Percentiles rank a stretch among this genome's conserved stretches.
Conservation (phyloP, 2,329 filamentous ascomycete species). For the Claviceps purpurea region DNA sequence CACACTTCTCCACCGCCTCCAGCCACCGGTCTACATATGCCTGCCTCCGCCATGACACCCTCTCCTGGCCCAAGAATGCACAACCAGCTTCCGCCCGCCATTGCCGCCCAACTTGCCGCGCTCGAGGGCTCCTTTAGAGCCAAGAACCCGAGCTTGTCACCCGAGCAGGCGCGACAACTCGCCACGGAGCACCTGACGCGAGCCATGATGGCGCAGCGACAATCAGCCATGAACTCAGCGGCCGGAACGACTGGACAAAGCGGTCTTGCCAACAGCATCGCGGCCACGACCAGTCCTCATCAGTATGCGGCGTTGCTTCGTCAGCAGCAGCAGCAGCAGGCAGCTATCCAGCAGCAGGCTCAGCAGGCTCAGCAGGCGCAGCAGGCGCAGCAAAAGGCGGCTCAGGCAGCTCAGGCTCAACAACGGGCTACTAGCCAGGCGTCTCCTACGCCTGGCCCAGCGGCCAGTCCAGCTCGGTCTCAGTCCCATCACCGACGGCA, state of each 20-base stretch:
- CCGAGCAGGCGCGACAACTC: slow-evolving; percentile 35
- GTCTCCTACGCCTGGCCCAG: slow-evolving; percentile 10
- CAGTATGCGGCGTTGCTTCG: slow-evolving; percentile 46
- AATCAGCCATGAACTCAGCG: slow-evolving; percentile 42
- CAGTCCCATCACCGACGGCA: slow-evolving; percentile 17
- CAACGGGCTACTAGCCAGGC: slow-evolving; percentile 15
- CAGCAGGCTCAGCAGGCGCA: slow-evolving; percentile 15
- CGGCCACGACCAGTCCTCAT: slow-evolving; percentile 38
- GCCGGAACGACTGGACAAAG: slow-evolving; percentile 35
- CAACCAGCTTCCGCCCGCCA: slow-evolving; percentile 31
- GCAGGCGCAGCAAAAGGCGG: slow-evolving; percentile 17
- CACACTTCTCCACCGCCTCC: slow-evolving; percentile 33
- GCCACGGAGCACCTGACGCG: slow-evolving; percentile 37
- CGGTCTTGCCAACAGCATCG: slow-evolving; percentile 34
- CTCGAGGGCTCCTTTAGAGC: slow-evolving; percentile 38
- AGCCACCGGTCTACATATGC: slow-evolving; percentile 32
- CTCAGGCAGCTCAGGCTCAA: slow-evolving; percentile 16
- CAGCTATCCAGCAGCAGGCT: slow-evolving; percentile 17
- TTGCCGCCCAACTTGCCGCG: slow-evolving; percentile 34
- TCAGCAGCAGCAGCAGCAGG: slow-evolving; percentile 40
- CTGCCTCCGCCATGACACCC: slow-evolving; percentile 25
- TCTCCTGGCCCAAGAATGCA: slow-evolving; percentile 30
- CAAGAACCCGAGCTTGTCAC: slow-evolving; percentile 36
- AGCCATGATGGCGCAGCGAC: slow-evolving; percentile 33
- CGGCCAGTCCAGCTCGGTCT: slow-evolving; percentile 11